phyloP scores from a whole-genome alignment of 2,329 filamentous ascomycete genomes.

The Clarireedia paspali region DNA sequence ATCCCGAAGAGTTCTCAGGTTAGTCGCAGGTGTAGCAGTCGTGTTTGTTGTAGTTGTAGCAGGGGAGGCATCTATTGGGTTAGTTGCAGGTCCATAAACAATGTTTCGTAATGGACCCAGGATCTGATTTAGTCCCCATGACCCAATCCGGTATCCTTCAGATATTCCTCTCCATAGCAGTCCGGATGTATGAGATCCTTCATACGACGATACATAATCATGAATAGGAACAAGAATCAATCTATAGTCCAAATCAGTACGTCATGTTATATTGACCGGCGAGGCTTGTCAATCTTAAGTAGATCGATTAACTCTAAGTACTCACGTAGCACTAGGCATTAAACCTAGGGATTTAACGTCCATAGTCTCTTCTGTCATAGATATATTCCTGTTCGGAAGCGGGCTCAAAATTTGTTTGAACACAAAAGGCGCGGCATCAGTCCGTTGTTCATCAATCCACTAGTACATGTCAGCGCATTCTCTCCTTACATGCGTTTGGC shows the following conservation, averaged over 20 bases:
- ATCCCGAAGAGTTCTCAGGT: constrained; percentile 46
- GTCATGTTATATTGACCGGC: not conserved
- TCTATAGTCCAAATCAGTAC: not conserved
- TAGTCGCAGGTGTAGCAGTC: constrained; percentile 29
- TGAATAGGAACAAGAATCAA: constrained; percentile 70
- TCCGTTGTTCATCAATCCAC: constrained; percentile 66
- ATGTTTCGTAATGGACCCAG: constrained; percentile 34
- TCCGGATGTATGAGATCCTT: constrained; percentile 22
- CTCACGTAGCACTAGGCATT: constrained; percentile 63
- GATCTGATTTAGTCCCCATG: constrained; percentile 35
- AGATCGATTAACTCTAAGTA: not conserved
- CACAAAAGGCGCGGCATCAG: constrained; percentile 59
- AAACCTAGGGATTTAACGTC: constrained; percentile 63
- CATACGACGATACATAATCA: constrained; percentile 52
- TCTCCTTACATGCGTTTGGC: too few relatives aligned
- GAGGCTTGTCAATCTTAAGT: not conserved
- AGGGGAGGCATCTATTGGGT: not conserved
- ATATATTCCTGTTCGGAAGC: constrained; percentile 65
- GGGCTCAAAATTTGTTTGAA: constrained; percentile 82
- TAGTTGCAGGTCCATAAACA: constrained; percentile 26
- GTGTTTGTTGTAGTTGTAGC: not conserved
- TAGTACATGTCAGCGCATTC: not conserved
- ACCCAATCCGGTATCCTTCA: constrained; percentile 31
- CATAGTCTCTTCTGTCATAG: constrained; percentile 65
- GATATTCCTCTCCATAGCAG: constrained; percentile 33